These are phyloP conservation scores for Tulasnella sp. DNA, from an alignment of 768 basidiomycete genomes.

Conservation along the genomic window DNA sequence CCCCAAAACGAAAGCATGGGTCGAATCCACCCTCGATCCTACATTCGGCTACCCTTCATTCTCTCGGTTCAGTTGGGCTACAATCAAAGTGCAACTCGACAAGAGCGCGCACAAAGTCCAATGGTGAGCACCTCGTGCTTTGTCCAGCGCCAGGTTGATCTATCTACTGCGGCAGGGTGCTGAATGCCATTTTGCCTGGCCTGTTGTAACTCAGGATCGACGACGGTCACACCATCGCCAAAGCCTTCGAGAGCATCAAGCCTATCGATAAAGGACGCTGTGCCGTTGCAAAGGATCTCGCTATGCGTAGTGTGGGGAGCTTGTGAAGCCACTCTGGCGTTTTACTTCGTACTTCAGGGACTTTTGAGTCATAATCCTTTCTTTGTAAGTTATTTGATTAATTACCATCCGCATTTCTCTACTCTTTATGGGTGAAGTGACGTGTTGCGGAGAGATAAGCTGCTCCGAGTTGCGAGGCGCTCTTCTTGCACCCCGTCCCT, in stretches of 20 bases:
- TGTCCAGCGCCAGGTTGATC: not conserved
- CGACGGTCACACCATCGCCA: conserved; percentile 68
- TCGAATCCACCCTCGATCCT: conserved; percentile 64
- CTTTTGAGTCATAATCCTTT: not conserved
- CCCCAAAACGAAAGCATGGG: conserved; percentile 86
- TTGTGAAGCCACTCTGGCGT: conserved; percentile 38
- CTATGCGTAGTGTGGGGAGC: conserved; percentile 58
- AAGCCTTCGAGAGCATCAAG: conserved; percentile 62
- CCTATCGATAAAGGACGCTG: conserved; percentile 71
- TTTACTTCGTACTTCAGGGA: not conserved
- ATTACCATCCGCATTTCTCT: not conserved
- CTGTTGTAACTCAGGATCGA: conserved; percentile 53
- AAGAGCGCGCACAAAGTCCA: conserved; percentile 54
- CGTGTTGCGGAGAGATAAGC: not conserved
- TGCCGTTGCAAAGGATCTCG: conserved; percentile 62
- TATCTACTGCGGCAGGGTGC: not conserved
- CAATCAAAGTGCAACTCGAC: conserved; percentile 76
- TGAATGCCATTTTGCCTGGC: not conserved
- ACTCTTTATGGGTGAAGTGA: not conserved
- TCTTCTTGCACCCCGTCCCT: too few relatives aligned
- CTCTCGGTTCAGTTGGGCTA: conserved; percentile 93
- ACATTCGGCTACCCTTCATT: conserved; percentile 89
- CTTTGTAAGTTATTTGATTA: not conserved
- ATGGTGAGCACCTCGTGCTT: conserved; percentile 48
- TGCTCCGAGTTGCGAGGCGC: too few relatives aligned